Evolutionary conservation across 768 basidiomycete species (phyloP), one percentile per base, ranked within the genome.

Genomic region (Xanthoconium stramineum): DNA sequence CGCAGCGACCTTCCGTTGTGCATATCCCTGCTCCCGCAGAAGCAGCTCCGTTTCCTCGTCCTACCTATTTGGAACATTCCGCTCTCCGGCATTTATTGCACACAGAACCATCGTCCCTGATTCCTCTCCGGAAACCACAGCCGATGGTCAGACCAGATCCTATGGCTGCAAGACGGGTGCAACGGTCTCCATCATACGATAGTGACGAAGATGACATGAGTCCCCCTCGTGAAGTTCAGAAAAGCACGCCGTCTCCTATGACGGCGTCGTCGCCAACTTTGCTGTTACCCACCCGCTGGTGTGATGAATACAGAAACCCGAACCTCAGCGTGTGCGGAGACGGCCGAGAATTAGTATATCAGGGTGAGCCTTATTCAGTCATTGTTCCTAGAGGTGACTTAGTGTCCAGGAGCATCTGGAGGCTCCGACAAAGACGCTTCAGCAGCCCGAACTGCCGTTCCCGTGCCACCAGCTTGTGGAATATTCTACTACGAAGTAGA

Each of bases 401-500:
- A 56, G 46, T 30, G 38, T 64, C 63, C 38, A 81, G 84, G 85
- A 52, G 72, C 78, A 13, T 77, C 80, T 10, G 77, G 76, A 55
- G 79, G 72, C 50, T 83, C 83, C 13, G 91, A 94, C 53, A 84
- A 84, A 56, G 94, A 96, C 53, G 92, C 93, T 0, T 91, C 91
- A 12, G 80, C 94, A 40, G 89, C 90, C 5, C 82, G 93, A 49
- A 85, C 95, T 1, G 82, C 81, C 43, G 75, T 83, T 60, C 82
- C 88, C 1, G 88, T 96, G 47, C 95, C 95, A 2, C 78, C 86
- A 1, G 85, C 88, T 12, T 90, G 90, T 63, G 97, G 95, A 24
- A 85, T 98, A 52, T 96, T 92, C 68, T 99, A 98, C 71, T 99
- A 88, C 68, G 96, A 99, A 75, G 84, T 94, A 6, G 84, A 89